A percentile compares a stretch with the other conserved stretches of the same genome.
Evolutionary conservation across 441 rosid genomes (phyloP).

Genomic region (Francoa sonchifolia): DNA sequence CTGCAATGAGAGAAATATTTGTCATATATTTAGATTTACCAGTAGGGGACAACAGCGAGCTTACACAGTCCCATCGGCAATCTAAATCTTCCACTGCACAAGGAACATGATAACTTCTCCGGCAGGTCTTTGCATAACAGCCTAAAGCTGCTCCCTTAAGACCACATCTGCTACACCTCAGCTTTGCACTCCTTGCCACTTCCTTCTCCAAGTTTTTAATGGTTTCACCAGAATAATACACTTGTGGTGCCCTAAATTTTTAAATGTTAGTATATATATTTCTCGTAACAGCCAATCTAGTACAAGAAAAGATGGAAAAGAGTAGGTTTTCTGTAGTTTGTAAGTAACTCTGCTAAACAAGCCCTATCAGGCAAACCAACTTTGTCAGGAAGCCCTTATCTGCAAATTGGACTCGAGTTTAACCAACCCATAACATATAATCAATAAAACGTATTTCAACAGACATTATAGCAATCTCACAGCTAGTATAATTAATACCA

Average conservation of each 20-base stretch:
- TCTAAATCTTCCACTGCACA: conserved; percentile 50
- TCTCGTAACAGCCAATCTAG: not conserved
- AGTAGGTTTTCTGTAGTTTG: not conserved
- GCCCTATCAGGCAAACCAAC: too few species aligned
- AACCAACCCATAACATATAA: not conserved
- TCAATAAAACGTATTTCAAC: not conserved
- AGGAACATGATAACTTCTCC: conserved; percentile 68
- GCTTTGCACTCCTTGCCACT: conserved; percentile 61
- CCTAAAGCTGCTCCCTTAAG: conserved; percentile 84
- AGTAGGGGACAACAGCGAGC: too few species aligned
- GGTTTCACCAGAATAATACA: conserved; percentile 42
- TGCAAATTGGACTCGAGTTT: not conserved
- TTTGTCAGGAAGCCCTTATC: not conserved
- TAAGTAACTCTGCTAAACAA: too few species aligned
- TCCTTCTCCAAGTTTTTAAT: conserved; percentile 64
- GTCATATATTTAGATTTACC: too few species aligned
- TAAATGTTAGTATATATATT: not conserved
- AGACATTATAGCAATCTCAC: not conserved
- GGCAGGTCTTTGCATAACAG: conserved; percentile 64
- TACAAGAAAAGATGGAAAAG: not conserved
- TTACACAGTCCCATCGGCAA: conserved; percentile 78
- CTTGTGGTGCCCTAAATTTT: conserved; percentile 71
- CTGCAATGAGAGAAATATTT: too few species aligned
- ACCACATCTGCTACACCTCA: conserved; percentile 62
- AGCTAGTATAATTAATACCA: not conserved